These are phyloP conservation scores for Komagataea norvegica DNA, from an alignment of 1,139 yeast genomes.

Conservation along the genomic window DNA sequence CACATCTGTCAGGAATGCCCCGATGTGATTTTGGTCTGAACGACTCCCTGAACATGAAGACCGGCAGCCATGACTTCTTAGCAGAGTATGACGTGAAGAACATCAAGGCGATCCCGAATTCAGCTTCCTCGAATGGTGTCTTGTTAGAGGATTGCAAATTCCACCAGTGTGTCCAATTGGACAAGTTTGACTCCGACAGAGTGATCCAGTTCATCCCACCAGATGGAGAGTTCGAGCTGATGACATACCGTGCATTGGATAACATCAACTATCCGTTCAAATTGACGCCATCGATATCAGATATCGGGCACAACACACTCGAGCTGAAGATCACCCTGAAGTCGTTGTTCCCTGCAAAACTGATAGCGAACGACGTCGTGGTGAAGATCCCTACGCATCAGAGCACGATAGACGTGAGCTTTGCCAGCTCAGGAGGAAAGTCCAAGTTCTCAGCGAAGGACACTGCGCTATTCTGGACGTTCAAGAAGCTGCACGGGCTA, in stretches of 20 bases:
- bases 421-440: slow-evolving; percentile 57
- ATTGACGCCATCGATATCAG: slow-evolving; percentile 56
- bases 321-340: slow-evolving; percentile 57
- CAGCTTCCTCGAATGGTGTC: slow-evolving; percentile 45
- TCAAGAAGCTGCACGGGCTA: slow-evolving; percentile 63
- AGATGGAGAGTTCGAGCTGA: slow-evolving; percentile 86
- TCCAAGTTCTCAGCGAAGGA: slow-evolving; percentile 66
- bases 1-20: slow-evolving; percentile 76
- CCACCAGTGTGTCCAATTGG: slow-evolving; percentile 80
- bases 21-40: slow-evolving; percentile 59
- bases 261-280: slow-evolving; percentile 69
- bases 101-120: slow-evolving; percentile 33
- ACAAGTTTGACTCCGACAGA: slow-evolving; percentile 62
- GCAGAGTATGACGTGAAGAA: slow-evolving; percentile 28
- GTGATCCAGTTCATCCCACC: slow-evolving; percentile 79
- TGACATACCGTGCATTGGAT: slow-evolving; percentile 64
- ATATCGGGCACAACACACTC: slow-evolving; percentile 43
- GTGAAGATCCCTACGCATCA: slow-evolving; percentile 69
- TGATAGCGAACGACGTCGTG: slow-evolving; percentile 61
- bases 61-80: slow-evolving; percentile 13
- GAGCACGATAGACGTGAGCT: slow-evolving; percentile 48
- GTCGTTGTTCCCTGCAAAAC: slow-evolving; percentile 58
- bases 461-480: slow-evolving; percentile 62
- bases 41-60: slow-evolving; percentile 32
- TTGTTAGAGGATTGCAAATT: slow-evolving; percentile 74